phyloP scores from a whole-genome alignment of 2,329 filamentous ascomycete species.

The Botryotinia globosa region DNA sequence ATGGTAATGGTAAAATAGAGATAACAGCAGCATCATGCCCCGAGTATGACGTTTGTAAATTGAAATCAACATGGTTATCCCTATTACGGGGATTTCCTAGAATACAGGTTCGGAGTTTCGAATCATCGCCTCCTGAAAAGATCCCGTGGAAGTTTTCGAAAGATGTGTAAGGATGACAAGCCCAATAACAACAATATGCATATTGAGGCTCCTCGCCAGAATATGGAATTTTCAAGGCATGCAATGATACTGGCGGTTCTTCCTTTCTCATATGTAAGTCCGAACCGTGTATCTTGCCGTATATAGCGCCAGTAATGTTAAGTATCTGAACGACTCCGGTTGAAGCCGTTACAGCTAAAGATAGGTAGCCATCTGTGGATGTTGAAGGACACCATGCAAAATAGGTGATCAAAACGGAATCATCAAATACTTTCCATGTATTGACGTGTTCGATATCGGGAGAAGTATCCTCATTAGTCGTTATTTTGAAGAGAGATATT shows the following conservation, averaged over 20 bases:
- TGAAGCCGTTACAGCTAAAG: conserved; percentile 14
- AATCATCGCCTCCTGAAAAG: conserved; percentile 66
- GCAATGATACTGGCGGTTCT: conserved; percentile 14
- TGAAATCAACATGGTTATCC: background rate
- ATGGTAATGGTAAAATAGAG: conserved; percentile 69
- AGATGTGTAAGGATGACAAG: conserved; percentile 1
- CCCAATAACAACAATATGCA: conserved; percentile 20
- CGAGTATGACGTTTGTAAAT: conserved; percentile 40
- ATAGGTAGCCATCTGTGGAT: background rate
- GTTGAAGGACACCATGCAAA: conserved; percentile 26
- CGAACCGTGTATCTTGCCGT: background rate
- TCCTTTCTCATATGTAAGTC: conserved; percentile 2
- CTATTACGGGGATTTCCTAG: background rate
- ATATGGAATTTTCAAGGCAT: conserved; percentile 19
- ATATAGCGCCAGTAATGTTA: conserved; percentile 13
- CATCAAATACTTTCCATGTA: conserved; percentile 50
- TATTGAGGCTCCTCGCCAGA: conserved; percentile 19
- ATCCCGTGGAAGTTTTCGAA: conserved; percentile 1
- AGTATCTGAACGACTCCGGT: conserved; percentile 20
- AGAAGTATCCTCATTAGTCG: background rate
- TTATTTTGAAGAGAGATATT: conserved; percentile 61
- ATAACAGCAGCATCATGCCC: conserved; percentile 83
- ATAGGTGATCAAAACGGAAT: conserved; percentile 26
- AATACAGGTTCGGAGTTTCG: conserved; percentile 25
- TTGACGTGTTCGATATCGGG: conserved; percentile 40